Evolutionary conservation across 2,329 filamentous ascomycete species (phyloP), one percentile per base, ranked within the genome.

Genomic region (Calonectria multiphialidica): DNA sequence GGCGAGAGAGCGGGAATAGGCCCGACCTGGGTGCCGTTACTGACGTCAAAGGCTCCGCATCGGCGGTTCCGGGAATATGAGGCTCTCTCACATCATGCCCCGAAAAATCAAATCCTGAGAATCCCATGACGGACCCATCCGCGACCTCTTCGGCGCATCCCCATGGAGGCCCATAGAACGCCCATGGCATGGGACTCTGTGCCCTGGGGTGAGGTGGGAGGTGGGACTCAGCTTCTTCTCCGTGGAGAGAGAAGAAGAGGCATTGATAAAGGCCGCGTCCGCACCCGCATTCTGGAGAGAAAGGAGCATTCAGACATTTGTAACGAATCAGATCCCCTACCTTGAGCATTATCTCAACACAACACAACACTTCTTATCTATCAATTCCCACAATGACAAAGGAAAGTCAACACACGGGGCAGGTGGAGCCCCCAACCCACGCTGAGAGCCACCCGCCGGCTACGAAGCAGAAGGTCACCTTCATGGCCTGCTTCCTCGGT

Each of bases 401-500:
- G 30, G 35, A 71, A 45, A 50, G 40, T 21, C 65, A 79, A 15
- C 72, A 71, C 25, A 66, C 79, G 55, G 71, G 53, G n/a, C 73
- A 76, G 55, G 71, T 78, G 65, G 77, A 79, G 37, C 68, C 47
- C 53, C 16, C 37, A 8, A 66, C 64, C 33, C 73, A 72, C 25
- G 40, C 61, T 13, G 50, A 72, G 21, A 44, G 50, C 25, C 47
- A 68, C 44, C 66, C 70, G 13, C 70, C 70, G 15, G 69, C 63
- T 0, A 16, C 68, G 3, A 76, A 76, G n/a, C 76, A 84, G 57
- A 81, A 76, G 30, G 67, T 85, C 44, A 88, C 86, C 42, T 71
- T 84, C 42, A 70, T 86, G 12, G 87, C 88, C n/a, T 80, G 85
- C 75, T 83, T 88, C 68, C 83, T 90, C 37, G 89, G 88, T 37